Conservation (phyloP, 202 grass and related monocot genomes). For the Carex arenaria region DNA sequence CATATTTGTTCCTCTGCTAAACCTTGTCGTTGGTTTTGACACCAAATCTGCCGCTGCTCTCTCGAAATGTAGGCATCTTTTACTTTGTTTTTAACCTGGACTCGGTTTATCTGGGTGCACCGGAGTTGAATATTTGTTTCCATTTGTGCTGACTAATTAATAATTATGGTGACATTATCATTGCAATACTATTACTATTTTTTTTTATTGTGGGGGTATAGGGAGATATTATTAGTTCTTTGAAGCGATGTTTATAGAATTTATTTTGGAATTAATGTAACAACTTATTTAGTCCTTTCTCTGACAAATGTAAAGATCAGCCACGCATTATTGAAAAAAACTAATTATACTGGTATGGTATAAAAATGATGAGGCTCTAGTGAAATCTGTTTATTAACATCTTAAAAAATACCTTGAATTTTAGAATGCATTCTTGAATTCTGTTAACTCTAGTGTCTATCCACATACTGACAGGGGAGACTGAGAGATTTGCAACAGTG, state of each 20-base stretch:
- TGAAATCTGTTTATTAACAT: neutral
- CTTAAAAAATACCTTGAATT: neutral
- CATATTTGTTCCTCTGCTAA: conserved; percentile 95
- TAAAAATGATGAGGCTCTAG: neutral
- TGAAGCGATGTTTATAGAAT: neutral
- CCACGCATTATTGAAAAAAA: neutral
- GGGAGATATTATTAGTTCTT: neutral
- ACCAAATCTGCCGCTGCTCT: conserved; percentile 93
- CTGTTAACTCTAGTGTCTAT: neutral
- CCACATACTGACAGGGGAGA: too few relatives aligned
- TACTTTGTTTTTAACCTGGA: neutral
- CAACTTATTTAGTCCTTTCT: neutral
- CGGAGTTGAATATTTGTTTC: neutral
- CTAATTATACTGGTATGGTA: neutral
- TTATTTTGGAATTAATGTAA: neutral
- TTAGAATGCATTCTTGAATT: neutral
- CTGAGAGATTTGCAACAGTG: too few relatives aligned
- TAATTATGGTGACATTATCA: neutral
- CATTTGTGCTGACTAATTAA: neutral
- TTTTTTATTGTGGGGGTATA: neutral
- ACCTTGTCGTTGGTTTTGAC: conserved; percentile 96
- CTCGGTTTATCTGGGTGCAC: conserved; percentile 1
- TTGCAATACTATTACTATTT: neutral
- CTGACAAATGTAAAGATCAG: neutral
- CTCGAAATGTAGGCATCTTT: conserved; percentile 80